Conservation (phyloP, 352 stramenopile genomes). For the Globisporangium carolinianum region DNA sequence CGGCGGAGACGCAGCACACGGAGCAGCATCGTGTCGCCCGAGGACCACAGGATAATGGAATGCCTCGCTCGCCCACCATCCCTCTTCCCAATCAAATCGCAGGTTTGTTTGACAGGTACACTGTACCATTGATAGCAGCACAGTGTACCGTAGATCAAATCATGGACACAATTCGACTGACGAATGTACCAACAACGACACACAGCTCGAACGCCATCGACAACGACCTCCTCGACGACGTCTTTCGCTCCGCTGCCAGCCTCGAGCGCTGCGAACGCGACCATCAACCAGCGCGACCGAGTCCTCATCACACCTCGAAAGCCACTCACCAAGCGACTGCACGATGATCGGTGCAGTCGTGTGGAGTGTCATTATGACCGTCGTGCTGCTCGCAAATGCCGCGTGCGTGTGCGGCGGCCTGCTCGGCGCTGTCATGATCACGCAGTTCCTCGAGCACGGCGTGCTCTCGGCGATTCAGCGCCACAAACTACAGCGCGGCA, state of each 20-base stretch:
- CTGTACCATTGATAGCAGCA: background rate
- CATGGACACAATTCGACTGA: too few species aligned
- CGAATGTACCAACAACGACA: too few species aligned
- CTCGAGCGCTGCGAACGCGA: too few species aligned
- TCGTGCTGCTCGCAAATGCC: constrained; percentile 15
- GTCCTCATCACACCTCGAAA: too few species aligned
- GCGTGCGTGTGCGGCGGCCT: constrained; percentile 21
- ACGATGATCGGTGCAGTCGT: constrained; percentile 10
- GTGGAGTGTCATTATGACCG: constrained; percentile 5
- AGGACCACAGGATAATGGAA: too few species aligned
- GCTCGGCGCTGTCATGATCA: constrained; percentile 45
- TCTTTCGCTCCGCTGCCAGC: background rate
- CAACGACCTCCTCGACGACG: too few species aligned
- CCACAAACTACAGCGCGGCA: constrained; percentile 37
- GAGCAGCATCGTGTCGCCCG: constrained; percentile 11
- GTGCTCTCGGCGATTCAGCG: constrained; percentile 42
- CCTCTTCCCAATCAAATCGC: background rate
- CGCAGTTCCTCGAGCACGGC: constrained; percentile 61
- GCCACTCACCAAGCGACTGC: background rate
- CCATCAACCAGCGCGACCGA: too few species aligned
- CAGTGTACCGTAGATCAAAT: too few species aligned
- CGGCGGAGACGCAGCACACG: constrained; percentile 14
- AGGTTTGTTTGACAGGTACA: background rate
- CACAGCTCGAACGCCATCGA: too few species aligned
- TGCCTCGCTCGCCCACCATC: too few species aligned